A percentile compares a stretch with the other conserved stretches of the same genome.
These are phyloP conservation scores for Allium cepa DNA, from an alignment of 106 monocot genomes.

Conservation along the genomic window DNA sequence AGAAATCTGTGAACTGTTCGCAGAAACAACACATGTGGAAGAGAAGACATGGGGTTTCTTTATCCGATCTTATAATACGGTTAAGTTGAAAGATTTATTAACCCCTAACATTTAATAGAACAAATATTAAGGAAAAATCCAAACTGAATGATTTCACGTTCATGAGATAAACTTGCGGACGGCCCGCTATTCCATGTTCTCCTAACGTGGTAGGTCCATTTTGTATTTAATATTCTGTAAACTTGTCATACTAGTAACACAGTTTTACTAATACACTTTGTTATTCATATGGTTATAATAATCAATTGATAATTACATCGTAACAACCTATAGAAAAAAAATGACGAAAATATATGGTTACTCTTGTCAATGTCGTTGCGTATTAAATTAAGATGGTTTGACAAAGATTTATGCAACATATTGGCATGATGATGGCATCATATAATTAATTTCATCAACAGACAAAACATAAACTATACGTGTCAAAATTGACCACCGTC, in stretches of 20 bases:
- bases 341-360: background rate
- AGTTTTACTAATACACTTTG: background rate
- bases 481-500: no score
- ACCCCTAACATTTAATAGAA: no score
- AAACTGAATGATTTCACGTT: no score
- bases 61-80: no score
- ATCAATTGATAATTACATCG: background rate
- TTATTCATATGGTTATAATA: background rate
- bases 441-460: no score
- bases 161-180: background rate
- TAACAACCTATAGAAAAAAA: background rate
- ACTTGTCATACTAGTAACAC: background rate
- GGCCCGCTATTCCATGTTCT: background rate
- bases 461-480: no score
- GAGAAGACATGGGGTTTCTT: no score
- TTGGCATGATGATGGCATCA: no score
- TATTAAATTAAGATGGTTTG: background rate
- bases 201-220: slow-evolving; percentile 6
- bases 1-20: no score
- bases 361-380: background rate
- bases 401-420: background rate
- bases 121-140: no score
- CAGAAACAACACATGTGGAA: no score
- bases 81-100: no score
- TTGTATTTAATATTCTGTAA: background rate